Evolutionary conservation across 257 asterid genomes (phyloP).

Genomic region (Solanum arcanum): DNA sequence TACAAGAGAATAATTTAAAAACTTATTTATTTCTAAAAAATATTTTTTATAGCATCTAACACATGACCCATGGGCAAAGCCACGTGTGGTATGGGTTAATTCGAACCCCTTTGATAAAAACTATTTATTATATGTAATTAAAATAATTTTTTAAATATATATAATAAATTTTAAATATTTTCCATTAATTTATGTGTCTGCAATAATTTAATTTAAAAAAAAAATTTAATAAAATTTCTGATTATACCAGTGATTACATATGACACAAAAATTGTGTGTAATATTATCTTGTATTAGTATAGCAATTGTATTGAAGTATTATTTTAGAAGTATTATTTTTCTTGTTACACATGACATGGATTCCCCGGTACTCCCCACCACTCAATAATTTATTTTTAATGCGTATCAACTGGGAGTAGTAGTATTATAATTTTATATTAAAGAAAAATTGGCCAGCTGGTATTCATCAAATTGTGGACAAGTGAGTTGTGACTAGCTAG

Average conservation of each 20-base stretch:
- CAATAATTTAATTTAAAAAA: too few relatives aligned
- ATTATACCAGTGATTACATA: fast-evolving
- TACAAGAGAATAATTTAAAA: neutral
- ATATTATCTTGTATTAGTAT: too few relatives aligned
- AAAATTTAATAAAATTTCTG: too few relatives aligned
- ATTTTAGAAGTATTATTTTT: neutral
- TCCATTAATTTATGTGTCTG: too few relatives aligned
- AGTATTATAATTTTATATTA: neutral
- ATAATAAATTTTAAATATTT: fast-evolving
- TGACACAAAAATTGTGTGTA: too few relatives aligned
- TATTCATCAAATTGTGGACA: neutral
- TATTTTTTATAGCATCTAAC: neutral
- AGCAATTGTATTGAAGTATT: neutral
- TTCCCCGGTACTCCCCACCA: neutral
- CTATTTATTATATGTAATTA: too few relatives aligned
- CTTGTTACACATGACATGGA: neutral
- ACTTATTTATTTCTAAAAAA: neutral
- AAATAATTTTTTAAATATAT: too few relatives aligned
- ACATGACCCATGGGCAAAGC: neutral
- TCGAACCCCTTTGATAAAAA: too few relatives aligned
- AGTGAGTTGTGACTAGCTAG: neutral
- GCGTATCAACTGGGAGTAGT: neutral
- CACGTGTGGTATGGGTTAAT: too few relatives aligned
- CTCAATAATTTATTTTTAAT: neutral
- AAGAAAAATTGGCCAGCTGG: neutral